Base-by-base conservation (phyloP, 176 grass and related monocot genomes). In the Oryza longistaminata region DNA sequence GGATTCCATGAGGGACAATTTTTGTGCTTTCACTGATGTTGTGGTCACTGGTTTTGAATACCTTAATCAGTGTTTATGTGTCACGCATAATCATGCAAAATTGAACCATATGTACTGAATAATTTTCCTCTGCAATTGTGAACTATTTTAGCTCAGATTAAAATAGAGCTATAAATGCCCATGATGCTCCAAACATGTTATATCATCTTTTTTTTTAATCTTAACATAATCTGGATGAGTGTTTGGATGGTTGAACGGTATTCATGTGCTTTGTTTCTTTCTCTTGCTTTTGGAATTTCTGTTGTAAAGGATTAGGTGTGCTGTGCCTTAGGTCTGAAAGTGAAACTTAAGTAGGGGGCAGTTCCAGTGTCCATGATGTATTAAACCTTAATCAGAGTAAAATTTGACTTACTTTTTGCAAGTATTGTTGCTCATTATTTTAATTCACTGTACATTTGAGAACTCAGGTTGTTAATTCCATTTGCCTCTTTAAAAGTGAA, bases 101-200 rank as follows among this genome's bases (percentile, higher is more conserved):
- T 74, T 66, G 35, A 45, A 55, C 17, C 16, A 43, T 11, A 52
- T 50, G 62, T 81, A 37, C 3, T 62, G 2, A 24, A 49, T 26
- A 11, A 11, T 74, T 88, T 85, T 22, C 25, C 1, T 42, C 26
- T 72, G 82, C 29, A 76, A 37, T 52, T 17, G 12, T 22, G 1
- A 58, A 55, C n/a, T 58, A 26, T 48, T 61, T 7, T 22, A 34
- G 17, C 12, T 3, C 62, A 22, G 74, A 35, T 46, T 5, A 6
- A 73, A 71, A 79, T 14, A 65, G 43, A 82, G 71, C 27, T 71
- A 31, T 66, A 26, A 48, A 40, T 1, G n/a, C 25, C 71, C 64
- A 11, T 72, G 62, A 66, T 50, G 22, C 64, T 64, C 6, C 27
- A 77, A 43, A 14, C 12, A 83, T 83, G 17, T 78, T n/a, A 55